These are phyloP conservation scores for Hirschioporus abietinus DNA, from an alignment of 768 basidiomycete genomes.

Conservation along the genomic window DNA sequence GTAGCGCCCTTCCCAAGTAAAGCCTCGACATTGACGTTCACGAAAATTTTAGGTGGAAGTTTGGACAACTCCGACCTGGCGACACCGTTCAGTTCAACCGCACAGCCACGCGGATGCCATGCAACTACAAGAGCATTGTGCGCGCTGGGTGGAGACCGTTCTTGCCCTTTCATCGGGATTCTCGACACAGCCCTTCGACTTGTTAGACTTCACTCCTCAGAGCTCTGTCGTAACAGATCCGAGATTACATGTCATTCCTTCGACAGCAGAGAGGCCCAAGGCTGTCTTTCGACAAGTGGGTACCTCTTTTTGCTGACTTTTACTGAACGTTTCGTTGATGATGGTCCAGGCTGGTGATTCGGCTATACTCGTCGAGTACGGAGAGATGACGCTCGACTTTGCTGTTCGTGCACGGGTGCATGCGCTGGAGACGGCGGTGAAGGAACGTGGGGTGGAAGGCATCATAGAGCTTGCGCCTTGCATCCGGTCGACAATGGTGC, in stretches of 20 bases:
- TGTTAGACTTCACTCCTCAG: slow-evolving; percentile 15
- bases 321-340: background rate
- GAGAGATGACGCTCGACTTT: slow-evolving; percentile 47
- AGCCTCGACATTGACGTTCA: too few species aligned
- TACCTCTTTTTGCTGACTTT: background rate
- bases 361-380: slow-evolving; percentile 60
- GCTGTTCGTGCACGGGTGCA: slow-evolving; percentile 53
- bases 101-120: slow-evolving; percentile 35
- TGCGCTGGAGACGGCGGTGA: slow-evolving; percentile 41
- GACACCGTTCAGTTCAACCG: slow-evolving; percentile 47
- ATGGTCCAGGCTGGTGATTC: slow-evolving; percentile 52
- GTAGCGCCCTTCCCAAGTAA: too few species aligned
- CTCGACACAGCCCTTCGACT: slow-evolving; percentile 4
- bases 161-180: slow-evolving; percentile 14
- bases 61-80: slow-evolving; percentile 61
- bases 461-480: slow-evolving; percentile 43
- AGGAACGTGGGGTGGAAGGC: slow-evolving; percentile 26
- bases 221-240: slow-evolving; percentile 20
- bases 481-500: slow-evolving; percentile 55
- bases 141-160: slow-evolving; percentile 27
- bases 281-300: slow-evolving; percentile 53
- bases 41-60: slow-evolving; percentile 48
- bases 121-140: slow-evolving; percentile 17
- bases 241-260: slow-evolving; percentile 29
- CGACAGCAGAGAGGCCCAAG: slow-evolving; percentile 20